phyloP scores from a whole-genome alignment of 192 early-diverging fungal species.

The Backusella westeae region DNA sequence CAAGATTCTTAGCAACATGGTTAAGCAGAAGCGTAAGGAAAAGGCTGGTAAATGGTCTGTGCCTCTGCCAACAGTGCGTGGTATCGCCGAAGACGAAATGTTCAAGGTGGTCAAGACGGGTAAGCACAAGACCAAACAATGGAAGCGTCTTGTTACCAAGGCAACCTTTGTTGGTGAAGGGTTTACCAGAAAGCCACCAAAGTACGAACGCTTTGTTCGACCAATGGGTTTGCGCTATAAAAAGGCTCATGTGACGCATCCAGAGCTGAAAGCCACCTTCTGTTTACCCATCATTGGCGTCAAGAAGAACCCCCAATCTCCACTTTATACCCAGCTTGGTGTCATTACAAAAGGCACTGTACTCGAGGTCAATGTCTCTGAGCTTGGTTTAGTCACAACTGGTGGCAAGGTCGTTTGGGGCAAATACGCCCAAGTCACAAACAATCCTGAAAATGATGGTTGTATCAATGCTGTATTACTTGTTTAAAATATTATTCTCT shows the following conservation, averaged over 20 bases:
- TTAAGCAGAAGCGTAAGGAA: constrained; percentile 99
- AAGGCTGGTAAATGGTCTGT: constrained; percentile 99
- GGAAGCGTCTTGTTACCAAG: constrained; percentile 99
- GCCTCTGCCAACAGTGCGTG: constrained; percentile 96
- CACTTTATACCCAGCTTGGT: constrained; percentile 95
- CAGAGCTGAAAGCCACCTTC: constrained; percentile 97
- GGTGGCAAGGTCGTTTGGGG: constrained; percentile 99
- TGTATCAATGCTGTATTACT: constrained; percentile 21
- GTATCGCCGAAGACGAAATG: constrained; percentile 99
- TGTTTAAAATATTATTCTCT: constrained; percentile 5
- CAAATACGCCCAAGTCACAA: constrained; percentile 92
- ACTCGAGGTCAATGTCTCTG: constrained; percentile 84
- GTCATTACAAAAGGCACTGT: constrained; percentile 99
- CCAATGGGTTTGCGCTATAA: constrained; percentile 98
- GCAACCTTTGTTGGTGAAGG: constrained; percentile 98
- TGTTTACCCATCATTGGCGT: constrained; percentile 95
- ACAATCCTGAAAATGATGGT: constrained; percentile 70
- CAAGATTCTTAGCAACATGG: constrained; percentile 98
- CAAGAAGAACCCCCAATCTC: constrained; percentile 98
- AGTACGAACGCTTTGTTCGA: constrained; percentile 98
- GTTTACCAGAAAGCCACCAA: constrained; percentile 98
- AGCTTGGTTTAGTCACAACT: constrained; percentile 95
- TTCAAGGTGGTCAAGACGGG: constrained; percentile 97
- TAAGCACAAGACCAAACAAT: constrained; percentile 89
- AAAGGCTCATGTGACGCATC: constrained; percentile 98